phyloP scores from a whole-genome alignment of 2,329 filamentous ascomycete species.

The Diaporthe capsici region DNA sequence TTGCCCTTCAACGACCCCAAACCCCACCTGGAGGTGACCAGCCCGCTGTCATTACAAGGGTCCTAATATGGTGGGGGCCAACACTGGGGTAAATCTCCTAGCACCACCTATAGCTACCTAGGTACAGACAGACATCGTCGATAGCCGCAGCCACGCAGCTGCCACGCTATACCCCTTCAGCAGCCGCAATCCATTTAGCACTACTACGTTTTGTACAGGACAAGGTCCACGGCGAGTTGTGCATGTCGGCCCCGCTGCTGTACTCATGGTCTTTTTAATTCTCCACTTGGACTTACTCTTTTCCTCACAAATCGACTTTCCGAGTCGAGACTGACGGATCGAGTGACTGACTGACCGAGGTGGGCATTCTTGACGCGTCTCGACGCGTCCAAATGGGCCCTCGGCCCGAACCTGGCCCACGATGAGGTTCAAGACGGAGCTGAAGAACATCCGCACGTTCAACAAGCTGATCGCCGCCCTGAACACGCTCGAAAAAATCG shows the following conservation, averaged over 20 bases:
- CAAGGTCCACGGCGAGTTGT: conserved; percentile 19
- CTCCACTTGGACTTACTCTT: background rate
- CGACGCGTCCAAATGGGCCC: conserved; percentile 27
- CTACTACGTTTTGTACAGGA: conserved; percentile 5
- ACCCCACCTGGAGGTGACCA: conserved; percentile 15
- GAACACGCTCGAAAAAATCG: conserved; percentile 82
- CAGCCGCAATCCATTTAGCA: conserved; percentile 12
- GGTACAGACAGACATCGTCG: background rate
- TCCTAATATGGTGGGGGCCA: background rate
- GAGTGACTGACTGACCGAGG: background rate
- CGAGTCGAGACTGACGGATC: background rate
- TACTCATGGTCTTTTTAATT: background rate
- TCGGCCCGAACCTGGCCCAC: conserved; percentile 46
- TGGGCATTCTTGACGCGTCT: conserved; percentile 22
- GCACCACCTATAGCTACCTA: conserved; percentile 7
- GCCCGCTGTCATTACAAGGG: conserved; percentile 35
- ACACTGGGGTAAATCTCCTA: conserved; percentile 27
- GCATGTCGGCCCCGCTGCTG: conserved; percentile 14
- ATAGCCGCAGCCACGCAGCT: conserved; percentile 7
- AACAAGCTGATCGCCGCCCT: conserved; percentile 76
- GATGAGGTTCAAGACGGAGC: conserved; percentile 77
- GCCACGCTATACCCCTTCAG: conserved; percentile 13
- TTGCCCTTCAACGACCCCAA: conserved; percentile 6
- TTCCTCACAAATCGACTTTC: background rate
- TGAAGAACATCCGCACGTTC: conserved; percentile 77